A percentile compares a stretch with the other conserved stretches of the same genome.
Conservation (phyloP, 1,284 basidiomycete species). For the Apiotrichum sp. region DNA sequence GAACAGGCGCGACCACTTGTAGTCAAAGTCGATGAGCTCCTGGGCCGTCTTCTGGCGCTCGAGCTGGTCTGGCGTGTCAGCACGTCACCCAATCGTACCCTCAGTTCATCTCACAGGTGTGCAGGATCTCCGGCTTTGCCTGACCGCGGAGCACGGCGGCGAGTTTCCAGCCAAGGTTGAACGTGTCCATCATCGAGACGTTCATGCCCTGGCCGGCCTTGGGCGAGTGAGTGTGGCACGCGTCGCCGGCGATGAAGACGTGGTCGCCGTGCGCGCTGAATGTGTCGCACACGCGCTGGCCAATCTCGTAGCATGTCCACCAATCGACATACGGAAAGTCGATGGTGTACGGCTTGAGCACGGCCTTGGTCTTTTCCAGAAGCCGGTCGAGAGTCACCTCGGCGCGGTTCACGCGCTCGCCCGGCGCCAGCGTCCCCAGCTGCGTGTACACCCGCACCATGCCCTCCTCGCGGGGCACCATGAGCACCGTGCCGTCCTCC, state of each 20-base stretch:
- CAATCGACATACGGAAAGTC: conserved; percentile 44
- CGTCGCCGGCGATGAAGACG: conserved; percentile 39
- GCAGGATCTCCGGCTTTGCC: conserved; percentile 59
- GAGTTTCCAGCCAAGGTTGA: conserved; percentile 53
- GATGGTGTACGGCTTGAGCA: conserved; percentile 63
- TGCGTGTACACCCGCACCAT: conserved; percentile 30
- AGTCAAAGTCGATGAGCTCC: conserved; percentile 75
- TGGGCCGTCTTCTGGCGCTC: conserved; percentile 38
- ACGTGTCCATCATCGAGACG: conserved; percentile 31
- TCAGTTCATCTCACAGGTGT: conserved; percentile 48
- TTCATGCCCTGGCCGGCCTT: conserved; percentile 42
- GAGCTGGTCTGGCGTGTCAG: conserved; percentile 4
- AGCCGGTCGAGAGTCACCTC: conserved; percentile 53
- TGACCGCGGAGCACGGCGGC: conserved; percentile 53
- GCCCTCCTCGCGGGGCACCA: conserved; percentile 35
- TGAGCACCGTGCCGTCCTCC: conserved; percentile 31
- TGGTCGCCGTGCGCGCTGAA: conserved; percentile 20
- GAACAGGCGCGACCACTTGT: conserved; percentile 65
- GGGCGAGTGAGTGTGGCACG: conserved; percentile 36
- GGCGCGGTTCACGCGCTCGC: conserved; percentile 22
- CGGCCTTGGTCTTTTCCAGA: conserved; percentile 58
- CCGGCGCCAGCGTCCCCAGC: conserved; percentile 17
- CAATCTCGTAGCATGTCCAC: conserved; percentile 40
- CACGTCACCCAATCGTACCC: no score
- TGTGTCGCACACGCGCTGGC: conserved; percentile 48